Base-by-base conservation (phyloP, 2,329 filamentous ascomycete species). In the Ophiostoma ulmi region DNA sequence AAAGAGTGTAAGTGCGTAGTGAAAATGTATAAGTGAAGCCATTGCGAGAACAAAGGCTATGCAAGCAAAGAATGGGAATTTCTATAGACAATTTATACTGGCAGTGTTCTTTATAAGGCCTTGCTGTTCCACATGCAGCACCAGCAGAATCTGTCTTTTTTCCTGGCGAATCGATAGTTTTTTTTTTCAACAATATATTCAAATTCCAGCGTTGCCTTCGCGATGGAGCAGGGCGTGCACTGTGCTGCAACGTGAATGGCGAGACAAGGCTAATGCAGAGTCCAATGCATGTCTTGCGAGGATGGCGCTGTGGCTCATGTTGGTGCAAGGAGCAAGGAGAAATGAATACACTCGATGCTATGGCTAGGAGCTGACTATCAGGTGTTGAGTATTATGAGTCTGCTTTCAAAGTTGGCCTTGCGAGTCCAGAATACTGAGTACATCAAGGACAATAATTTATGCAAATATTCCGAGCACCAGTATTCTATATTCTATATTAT, bases 241-340 rank as follows among this genome's bases (percentile, higher is more conserved):
- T 44, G 31, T 3, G 48, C 52, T 58, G 52, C 52, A 58, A 58
- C 8, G n/a, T 26, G n/a, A 3, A 31, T 63, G 58, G 58, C 58
- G 58, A 31, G 58, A 63, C 58, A 35, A 35, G 26, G 26, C 58
- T 63, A 63, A 63, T 63, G 58, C 58, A 63, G 26, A 58, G 52
- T 22, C 58, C 58, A 63, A 63, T 63, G 58, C 58, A 63, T 10
- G 52, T 58, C 52, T 58, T 14, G 22, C 52, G 17, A 48, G 44
- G 44, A n/a, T 48, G 44, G 44, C 52, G 52, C 17, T 26, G 22
- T 11, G 52, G 44, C 5, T 13, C 41, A 10, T 39, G 38, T 39
- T 39, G 38, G 41, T 48, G 20, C 41, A 17, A 14, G 44, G 17
- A 31, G 44, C 20, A 48, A 39, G 38, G 10, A 39, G 38, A 39